phyloP scores from a whole-genome alignment of 306 rosid species.

The Oemleria cerasiformis region DNA sequence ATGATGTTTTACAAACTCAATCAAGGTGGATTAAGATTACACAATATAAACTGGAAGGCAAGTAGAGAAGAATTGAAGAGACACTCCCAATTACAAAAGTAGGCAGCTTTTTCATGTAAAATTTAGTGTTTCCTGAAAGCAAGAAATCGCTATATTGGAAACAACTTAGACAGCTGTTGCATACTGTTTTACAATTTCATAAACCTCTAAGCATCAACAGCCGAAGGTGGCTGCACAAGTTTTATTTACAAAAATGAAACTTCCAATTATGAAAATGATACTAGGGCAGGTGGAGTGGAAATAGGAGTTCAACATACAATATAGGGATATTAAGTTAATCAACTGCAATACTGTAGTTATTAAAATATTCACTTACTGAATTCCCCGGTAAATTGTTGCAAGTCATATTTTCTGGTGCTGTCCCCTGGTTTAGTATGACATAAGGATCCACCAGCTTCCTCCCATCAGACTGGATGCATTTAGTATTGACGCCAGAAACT shows the following conservation, averaged over 20 bases:
- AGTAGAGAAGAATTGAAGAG: not conserved
- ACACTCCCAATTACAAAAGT: not conserved
- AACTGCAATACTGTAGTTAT: conserved; percentile 12
- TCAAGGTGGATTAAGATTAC: not conserved
- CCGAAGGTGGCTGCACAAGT: conserved; percentile 1
- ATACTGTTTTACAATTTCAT: not conserved
- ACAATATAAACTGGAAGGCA: not conserved
- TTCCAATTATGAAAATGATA: not conserved
- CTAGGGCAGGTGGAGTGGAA: not conserved
- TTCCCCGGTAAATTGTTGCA: conserved; percentile 38
- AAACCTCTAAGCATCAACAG: not conserved
- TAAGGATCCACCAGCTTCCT: conserved; percentile 40
- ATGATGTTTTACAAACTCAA: not conserved
- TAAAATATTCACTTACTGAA: conserved; percentile 48
- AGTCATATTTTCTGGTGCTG: conserved; percentile 36
- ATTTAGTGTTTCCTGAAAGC: conserved; percentile 9
- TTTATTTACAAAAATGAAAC: not conserved
- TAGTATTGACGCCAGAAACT: conserved; percentile 44
- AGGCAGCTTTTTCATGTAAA: not conserved
- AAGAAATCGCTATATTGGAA: not conserved
- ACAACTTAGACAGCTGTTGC: not conserved
- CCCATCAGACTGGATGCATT: conserved; percentile 43
- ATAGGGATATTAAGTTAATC: conserved; percentile 13
- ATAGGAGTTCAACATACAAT: conserved; percentile 1
- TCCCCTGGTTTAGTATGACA: conserved; percentile 33